Conservation (phyloP, 2,329 filamentous ascomycete genomes). For the Sporothrix protearum region DNA sequence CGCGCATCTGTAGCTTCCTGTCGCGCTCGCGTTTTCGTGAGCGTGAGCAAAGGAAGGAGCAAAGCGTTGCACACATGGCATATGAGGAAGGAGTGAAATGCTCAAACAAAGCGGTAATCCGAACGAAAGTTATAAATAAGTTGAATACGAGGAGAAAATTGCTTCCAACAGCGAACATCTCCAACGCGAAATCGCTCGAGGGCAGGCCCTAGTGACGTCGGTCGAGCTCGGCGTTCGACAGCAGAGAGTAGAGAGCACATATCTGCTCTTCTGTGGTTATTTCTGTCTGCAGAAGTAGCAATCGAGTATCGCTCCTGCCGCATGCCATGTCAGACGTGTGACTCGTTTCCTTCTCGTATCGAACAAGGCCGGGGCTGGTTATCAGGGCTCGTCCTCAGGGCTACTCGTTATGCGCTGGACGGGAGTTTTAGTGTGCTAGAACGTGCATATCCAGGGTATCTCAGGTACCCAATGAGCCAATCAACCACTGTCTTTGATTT, state of each 20-base stretch:
- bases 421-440: not conserved
- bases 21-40: not conserved
- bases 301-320: not conserved
- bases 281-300: too few species aligned
- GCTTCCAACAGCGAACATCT: not conserved
- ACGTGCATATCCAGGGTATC: not conserved
- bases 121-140: not conserved
- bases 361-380: not conserved
- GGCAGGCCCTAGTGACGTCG: not conserved
- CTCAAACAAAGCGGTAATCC: too few species aligned
- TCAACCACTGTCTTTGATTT: not conserved
- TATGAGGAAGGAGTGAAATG: not conserved
- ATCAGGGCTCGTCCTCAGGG: not conserved
- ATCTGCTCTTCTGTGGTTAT: too few species aligned
- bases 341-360: not conserved
- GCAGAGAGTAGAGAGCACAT: not conserved
- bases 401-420: not conserved
- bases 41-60: not conserved
- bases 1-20: not conserved
- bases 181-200: not conserved
- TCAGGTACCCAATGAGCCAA: slow-evolving; percentile 2
- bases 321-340: not conserved
- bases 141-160: not conserved
- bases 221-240: not conserved
- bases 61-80: too few species aligned